Evolutionary conservation across 805 yeast species (phyloP), one percentile per base, ranked within the genome.

Genomic region (Kodamaea kaohsiungensis): DNA sequence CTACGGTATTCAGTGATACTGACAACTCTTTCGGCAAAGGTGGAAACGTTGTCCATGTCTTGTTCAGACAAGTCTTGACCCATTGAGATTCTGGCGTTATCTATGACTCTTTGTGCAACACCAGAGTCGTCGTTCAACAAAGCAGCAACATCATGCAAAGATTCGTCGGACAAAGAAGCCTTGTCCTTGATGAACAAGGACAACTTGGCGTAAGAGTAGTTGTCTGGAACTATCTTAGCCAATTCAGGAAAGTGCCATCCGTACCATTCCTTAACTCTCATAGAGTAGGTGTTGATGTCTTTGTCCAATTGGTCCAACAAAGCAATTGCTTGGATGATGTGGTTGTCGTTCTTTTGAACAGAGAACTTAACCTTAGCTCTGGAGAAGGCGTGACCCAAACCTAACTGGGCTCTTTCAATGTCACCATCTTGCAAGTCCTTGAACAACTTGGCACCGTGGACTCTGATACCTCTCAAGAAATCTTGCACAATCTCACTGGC

Each of bases 231-330:
- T 66, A 92, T 83, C 77, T 88, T 89, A 65, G 96, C 95, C 77
- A 91, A 84, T 79, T 91, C 98, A 56, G 98, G 98, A 86, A 95
- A 91, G 73, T 91, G 98, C 98, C 98, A 91, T 66, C 97, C 96
- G 78, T 91, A 91, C 98, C 98, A 91, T 78, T 91, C 98, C 79
- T 91, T 90, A 62, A 89, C 95, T 77, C 98, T 86, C 98, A 91
- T 91, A 56, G 97, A 87, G 73, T 89, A 95, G 56, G 97, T 92
- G 81, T 95, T 95, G 75, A 95, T 88, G 72, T 95, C 99, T 79
- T 96, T 96, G 78, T 95, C 99, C 67, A 95, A 86, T 78, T 95
- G 97, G 71, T 96, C 99, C 67, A 95, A 84, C 64, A 93, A 81
- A 49, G 99, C 98, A 79, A 95, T 95, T 51, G 99, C 97, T 81